phyloP scores from a whole-genome alignment of 2,329 filamentous ascomycete genomes.

The Penicillium sp. region DNA sequence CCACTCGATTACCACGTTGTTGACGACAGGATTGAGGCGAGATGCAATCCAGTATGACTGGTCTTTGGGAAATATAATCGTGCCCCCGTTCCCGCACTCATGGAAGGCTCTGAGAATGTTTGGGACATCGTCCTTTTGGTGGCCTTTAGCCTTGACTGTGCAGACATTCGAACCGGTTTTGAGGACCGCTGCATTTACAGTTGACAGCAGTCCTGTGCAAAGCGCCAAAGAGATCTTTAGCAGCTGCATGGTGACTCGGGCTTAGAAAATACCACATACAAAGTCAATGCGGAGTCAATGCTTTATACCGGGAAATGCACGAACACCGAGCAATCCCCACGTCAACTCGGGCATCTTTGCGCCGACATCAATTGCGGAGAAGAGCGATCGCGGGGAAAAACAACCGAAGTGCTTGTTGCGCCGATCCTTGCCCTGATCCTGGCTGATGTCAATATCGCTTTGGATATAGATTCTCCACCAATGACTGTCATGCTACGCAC shows the following conservation, averaged over 20 bases:
- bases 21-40: constrained; percentile 50
- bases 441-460: background rate
- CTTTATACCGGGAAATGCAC: background rate
- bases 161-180: constrained; percentile 29
- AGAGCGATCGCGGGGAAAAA: constrained; percentile 14
- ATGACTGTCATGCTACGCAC: constrained; percentile 2
- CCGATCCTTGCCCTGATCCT: constrained; percentile 11
- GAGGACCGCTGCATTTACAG: constrained; percentile 2
- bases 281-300: background rate
- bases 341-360: constrained; percentile 8
- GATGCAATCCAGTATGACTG: constrained; percentile 53
- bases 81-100: constrained; percentile 42
- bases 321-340: background rate
- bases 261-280: background rate
- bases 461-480: constrained; percentile 13
- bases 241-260: constrained; percentile 1
- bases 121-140: constrained; percentile 41
- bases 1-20: constrained; percentile 55
- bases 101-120: constrained; percentile 43
- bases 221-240: background rate
- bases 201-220: constrained; percentile 3
- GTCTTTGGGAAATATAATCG: constrained; percentile 51
- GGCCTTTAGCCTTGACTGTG: constrained; percentile 41
- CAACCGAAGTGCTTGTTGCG: constrained; percentile 9
- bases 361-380: constrained; percentile 8